These are phyloP conservation scores for Wilcoxina mikolae DNA, from an alignment of 495 filamentous ascomycete species.

Conservation along the genomic window DNA sequence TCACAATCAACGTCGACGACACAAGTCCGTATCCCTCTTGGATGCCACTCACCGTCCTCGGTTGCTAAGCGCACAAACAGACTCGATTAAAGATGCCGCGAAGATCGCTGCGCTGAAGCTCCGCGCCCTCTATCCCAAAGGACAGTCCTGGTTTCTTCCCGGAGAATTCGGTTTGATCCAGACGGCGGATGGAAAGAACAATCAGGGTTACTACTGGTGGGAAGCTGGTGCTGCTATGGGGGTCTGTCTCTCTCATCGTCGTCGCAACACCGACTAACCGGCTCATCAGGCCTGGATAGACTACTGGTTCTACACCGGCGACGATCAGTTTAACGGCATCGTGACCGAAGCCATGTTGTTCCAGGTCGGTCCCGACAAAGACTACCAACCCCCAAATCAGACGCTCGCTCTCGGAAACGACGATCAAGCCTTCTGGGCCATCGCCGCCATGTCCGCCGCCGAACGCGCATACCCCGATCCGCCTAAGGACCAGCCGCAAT, in stretches of 20 bases:
- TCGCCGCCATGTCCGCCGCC: conserved; percentile 56
- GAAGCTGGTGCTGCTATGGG: conserved; percentile 28
- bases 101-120: conserved; percentile 19
- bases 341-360: conserved; percentile 47
- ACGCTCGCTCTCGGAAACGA: conserved; percentile 69
- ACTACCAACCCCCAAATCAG: conserved; percentile 61
- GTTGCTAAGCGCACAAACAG: background rate
- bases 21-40: background rate
- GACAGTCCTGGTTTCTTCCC: conserved; percentile 21
- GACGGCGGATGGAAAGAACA: conserved; percentile 20
- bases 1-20: conserved; percentile 2
- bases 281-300: conserved; percentile 37
- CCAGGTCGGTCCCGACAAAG: conserved; percentile 49
- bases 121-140: conserved; percentile 18
- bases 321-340: conserved; percentile 51
- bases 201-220: conserved; percentile 29
- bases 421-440: conserved; percentile 73
- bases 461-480: conserved; percentile 60
- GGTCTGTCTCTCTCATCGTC: conserved; percentile 10
- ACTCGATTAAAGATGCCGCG: conserved; percentile 16
- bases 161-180: conserved; percentile 23
- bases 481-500: conserved; percentile 42
- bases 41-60: background rate
- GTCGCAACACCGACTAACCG: background rate
- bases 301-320: conserved; percentile 65